Base-by-base conservation (phyloP, 2,329 filamentous ascomycete genomes). In the Scedosporium apiospermum region DNA sequence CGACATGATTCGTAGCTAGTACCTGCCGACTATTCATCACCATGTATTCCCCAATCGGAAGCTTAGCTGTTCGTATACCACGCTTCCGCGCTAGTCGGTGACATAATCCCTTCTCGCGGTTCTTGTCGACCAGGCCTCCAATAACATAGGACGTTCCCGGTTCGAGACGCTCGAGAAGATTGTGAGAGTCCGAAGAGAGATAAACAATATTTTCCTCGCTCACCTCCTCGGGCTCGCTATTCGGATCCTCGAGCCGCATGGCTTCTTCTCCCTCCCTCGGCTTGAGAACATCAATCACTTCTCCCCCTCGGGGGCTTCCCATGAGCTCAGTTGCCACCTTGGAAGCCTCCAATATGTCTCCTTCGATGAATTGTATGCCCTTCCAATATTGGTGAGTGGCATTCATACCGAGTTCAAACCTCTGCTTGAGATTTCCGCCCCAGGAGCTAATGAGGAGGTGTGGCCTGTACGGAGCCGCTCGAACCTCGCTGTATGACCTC, bases 21-120 rank as follows among this genome's bases (percentile, higher is more conserved):
- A 99, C 90, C 68, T 88, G 86, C 38, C 95, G 85, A 68, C 89
- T 93, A 63, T 88, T 83, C 90, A 99, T 96, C 66, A 91, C 83
- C 80, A 99, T 88, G 73, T 91, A 98, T 65, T 98, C 88, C n/a
- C 92, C 91, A 69, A 99, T 98, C 0, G 95, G 95, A 62, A 99
- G 75, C 72, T 91, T 93, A 1, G 93, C 95, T 0, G 95, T 98
- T 66, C 88, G 88, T 68, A 99, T 85, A 0, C 90, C 90, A 65
- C 82, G 82, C 62, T 88, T 85, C 61, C 83, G 80, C 0, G 95
- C 95, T 16, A 89, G 82, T 68, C 88, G 88, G 80, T 96, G 92
- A 75, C 95, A 99, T 44, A 99, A 81, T 0, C 91, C 92, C 78
- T 99, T 99, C 75, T 99, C 88, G 55, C 95, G 85, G 75, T 99